Base-by-base conservation (phyloP, 2,329 filamentous ascomycete genomes). In the Stagonosporopsis tanaceti region DNA sequence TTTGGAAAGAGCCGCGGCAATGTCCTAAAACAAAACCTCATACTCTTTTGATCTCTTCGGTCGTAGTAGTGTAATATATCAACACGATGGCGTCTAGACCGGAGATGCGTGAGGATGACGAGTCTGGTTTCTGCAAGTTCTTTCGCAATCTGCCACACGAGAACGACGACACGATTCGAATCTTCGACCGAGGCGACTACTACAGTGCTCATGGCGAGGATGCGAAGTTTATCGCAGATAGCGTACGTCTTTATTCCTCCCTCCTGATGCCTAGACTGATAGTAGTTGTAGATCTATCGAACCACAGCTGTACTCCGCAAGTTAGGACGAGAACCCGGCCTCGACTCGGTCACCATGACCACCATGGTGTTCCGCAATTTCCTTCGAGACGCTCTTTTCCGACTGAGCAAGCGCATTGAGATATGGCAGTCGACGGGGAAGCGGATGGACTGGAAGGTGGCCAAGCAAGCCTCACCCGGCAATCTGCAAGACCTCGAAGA, bases 401-500 rank as follows among this genome's bases (percentile, higher is more conserved):
- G 92, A 72, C 82, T 97, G 1, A 91, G 94, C 65, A 97, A 95
- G 78, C 86, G 94, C 41, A 81, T 99, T 58, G 94, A 99, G 77
- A 92, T 99, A 61, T 97, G 92, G 86, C 87, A 89, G 57, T 93
- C 88, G 37, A 81, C 84, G 17, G 87, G 90, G 6, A 70, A 72
- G 58, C 88, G 92, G 38, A 95, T 92, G 84, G 91, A 92, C 71
- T 99, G 95, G 94, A 96, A 95, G 74, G 82, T 97, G 60, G 84
- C 84, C 59, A 98, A 98, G 78, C 74, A 95, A 74, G 93, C 95
- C 5, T 98, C 94, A 5, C 95, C 95, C 0, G 96, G 95, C 25
- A 99, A 99, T 76, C 79, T 99, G 24, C 95, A 99, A 77, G 94
- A 97, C 71, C 90, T 99, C 22, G 95, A 99, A 76, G 95, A 99